These are phyloP conservation scores for Salix arbutifolia DNA, from an alignment of 345 rosid species.

Conservation along the genomic window DNA sequence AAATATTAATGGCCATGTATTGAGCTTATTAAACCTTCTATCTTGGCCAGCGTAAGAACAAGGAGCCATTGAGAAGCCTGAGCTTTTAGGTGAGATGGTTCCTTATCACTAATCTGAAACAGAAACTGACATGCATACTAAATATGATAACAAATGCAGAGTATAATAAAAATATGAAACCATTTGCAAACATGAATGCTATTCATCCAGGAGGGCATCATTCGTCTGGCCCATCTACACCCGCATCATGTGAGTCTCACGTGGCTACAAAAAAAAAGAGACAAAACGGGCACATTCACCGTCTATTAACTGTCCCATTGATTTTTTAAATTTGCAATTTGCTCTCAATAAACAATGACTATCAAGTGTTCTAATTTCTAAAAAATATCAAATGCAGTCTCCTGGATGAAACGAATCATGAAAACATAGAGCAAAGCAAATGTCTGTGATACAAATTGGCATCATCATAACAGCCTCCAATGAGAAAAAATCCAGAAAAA, in stretches of 20 bases:
- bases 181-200: neutral
- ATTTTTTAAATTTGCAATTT: neutral
- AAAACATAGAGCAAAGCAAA: neutral
- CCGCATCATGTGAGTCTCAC: neutral
- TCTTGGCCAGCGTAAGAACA: neutral
- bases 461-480: neutral
- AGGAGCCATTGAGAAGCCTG: neutral
- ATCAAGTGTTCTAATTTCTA: neutral
- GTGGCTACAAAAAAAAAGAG: neutral
- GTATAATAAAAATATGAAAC: neutral
- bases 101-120: too few species aligned
- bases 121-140: neutral
- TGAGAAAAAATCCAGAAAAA: neutral
- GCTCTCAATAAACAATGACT: neutral
- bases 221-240: neutral
- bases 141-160: neutral
- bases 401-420: neutral
- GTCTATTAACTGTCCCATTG: neutral
- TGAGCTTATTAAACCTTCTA: neutral
- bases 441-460: neutral
- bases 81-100: too few species aligned
- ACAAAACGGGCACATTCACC: neutral
- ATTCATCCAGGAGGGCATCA: neutral
- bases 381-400: neutral
- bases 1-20: neutral